Evolutionary conservation across 116 monocot genomes (phyloP).

Genomic region (Papilionanthe hybrid): DNA sequence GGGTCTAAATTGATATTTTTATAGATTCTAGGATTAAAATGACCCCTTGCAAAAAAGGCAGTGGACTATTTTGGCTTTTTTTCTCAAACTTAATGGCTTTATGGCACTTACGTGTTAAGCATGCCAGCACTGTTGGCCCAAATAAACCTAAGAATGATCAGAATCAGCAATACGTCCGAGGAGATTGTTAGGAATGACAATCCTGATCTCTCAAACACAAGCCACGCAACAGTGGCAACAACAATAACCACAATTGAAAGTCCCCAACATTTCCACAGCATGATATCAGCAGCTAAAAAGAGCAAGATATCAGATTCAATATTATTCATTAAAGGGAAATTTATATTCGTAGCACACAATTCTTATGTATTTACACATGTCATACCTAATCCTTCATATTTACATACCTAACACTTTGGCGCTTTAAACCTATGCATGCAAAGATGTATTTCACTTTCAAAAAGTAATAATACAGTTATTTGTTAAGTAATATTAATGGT

Average conservation of each 20-base stretch:
- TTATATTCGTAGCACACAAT: too few species aligned
- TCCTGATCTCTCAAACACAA: conserved; percentile 71
- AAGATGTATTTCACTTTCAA: too few species aligned
- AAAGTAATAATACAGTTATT: too few species aligned
- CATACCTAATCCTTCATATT: too few species aligned
- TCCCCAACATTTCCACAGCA: conserved; percentile 58
- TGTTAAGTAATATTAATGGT: too few species aligned
- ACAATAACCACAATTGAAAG: conserved; percentile 51
- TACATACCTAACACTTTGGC: too few species aligned
- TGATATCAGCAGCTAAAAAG: conserved; percentile 72
- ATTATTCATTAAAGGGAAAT: background rate
- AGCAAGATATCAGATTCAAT: background rate
- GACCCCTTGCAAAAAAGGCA: too few species aligned
- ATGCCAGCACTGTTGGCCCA: conserved; percentile 55
- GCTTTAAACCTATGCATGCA: too few species aligned
- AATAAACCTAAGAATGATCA: conserved; percentile 67
- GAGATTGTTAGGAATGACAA: conserved; percentile 67
- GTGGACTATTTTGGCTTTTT: too few species aligned
- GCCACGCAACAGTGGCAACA: conserved; percentile 70
- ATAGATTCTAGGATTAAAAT: too few species aligned
- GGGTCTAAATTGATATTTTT: too few species aligned
- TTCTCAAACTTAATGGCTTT: background rate
- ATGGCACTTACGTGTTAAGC: conserved; percentile 55
- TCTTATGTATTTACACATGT: too few species aligned
- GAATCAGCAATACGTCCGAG: conserved; percentile 73